Percentiles rank a stretch among this genome's conserved stretches.
Conservation (phyloP, 2,329 filamentous ascomycete genomes). For the Fusarium burgessii region DNA sequence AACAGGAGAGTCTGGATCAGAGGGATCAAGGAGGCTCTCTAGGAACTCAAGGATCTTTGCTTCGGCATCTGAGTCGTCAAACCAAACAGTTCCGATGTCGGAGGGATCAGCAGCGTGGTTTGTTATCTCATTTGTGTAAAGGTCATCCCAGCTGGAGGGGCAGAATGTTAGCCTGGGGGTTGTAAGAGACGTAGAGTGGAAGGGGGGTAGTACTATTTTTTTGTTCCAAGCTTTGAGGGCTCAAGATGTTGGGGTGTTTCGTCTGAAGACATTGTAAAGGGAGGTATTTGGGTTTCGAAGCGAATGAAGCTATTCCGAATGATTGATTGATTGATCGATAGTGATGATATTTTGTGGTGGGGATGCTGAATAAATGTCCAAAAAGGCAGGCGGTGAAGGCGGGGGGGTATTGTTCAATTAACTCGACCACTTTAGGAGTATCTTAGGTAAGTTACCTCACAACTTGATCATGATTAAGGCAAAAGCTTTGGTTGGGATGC, state of each 20-base stretch:
- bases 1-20: constrained; percentile 37
- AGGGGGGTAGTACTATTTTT: constrained; percentile 78
- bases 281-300: not conserved
- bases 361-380: constrained; percentile 23
- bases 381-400: constrained; percentile 44
- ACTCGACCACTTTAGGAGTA: not conserved
- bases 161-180: constrained; percentile 20
- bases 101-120: constrained; percentile 79
- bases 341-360: constrained; percentile 39
- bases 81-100: constrained; percentile 94
- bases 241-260: constrained; percentile 73
- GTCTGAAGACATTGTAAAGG: constrained; percentile 33
- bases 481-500: too few species aligned
- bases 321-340: not conserved
- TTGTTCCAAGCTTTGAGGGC: constrained; percentile 85
- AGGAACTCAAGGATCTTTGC: constrained; percentile 81
- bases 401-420: constrained; percentile 20
- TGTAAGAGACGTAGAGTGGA: not conserved
- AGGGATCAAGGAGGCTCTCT: constrained; percentile 51
- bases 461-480: too few species aligned
- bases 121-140: constrained; percentile 77
- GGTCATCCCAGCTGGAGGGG: constrained; percentile 74
- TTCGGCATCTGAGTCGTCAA: constrained; percentile 91
- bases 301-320: constrained; percentile 23
- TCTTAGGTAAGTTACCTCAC: too few species aligned